These are phyloP conservation scores for Leucocoprinus birnbaumii DNA, from an alignment of 768 basidiomycete genomes.

Conservation along the genomic window DNA sequence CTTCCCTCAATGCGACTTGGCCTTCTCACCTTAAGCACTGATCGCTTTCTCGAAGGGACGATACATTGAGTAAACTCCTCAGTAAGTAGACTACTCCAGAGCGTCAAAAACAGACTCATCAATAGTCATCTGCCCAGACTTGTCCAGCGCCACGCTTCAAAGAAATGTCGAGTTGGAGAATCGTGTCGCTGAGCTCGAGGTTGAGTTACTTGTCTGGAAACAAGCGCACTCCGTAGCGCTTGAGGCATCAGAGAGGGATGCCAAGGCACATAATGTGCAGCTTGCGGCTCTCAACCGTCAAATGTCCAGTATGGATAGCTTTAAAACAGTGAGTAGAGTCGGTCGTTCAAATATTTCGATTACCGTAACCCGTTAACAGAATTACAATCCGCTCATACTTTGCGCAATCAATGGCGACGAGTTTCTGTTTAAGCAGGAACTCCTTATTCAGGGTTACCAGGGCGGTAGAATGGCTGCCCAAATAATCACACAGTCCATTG, in stretches of 20 bases:
- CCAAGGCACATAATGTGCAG: constrained; percentile 66
- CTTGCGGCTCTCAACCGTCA: constrained; percentile 63
- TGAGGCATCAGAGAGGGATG: constrained; percentile 61
- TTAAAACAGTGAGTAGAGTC: constrained; percentile 35
- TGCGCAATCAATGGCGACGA: constrained; percentile 76
- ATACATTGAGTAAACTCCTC: constrained; percentile 57
- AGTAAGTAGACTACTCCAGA: constrained; percentile 31
- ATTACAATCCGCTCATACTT: constrained; percentile 65
- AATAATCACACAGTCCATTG: constrained; percentile 64
- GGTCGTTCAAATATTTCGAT: not conserved
- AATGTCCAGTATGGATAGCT: constrained; percentile 53
- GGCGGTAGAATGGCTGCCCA: constrained; percentile 67
- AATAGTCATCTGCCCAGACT: constrained; percentile 34
- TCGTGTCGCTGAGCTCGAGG: constrained; percentile 64
- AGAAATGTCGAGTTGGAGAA: constrained; percentile 63
- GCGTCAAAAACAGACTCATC: not conserved
- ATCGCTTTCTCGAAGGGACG: constrained; percentile 47
- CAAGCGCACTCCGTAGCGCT: constrained; percentile 62
- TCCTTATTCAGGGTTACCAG: constrained; percentile 59
- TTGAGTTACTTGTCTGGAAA: constrained; percentile 70
- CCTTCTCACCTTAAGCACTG: not conserved
- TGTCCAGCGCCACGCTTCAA: constrained; percentile 62
- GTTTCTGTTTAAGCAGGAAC: constrained; percentile 58
- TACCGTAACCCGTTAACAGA: constrained; percentile 29
- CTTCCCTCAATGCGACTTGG: constrained; percentile 5